Base-by-base conservation (phyloP, 352 stramenopile genomes). In the Pythium aristosporum region DNA sequence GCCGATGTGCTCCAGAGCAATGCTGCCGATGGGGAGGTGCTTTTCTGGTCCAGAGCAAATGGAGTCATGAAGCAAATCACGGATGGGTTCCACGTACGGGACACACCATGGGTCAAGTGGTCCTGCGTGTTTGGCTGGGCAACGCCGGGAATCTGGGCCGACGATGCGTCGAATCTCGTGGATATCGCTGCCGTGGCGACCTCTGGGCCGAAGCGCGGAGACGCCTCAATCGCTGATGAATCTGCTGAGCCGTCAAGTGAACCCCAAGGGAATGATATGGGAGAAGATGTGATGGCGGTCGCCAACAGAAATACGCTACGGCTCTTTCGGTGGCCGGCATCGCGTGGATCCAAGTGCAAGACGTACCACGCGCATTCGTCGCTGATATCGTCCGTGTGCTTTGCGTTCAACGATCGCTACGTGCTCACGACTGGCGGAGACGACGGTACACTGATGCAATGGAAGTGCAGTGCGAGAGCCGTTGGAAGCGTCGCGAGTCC, bases 1-100 rank as follows among this genome's bases (percentile, higher is more conserved):
- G 75, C 78, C 5, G 80, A 85, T 34, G 87, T 95, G 30, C 47
- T 98, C 3, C 79, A 89, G 49, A 92, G 74, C 55, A 98, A 96
- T 57, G 75, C 82, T 15, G 69, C 73, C 7, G 80, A 91, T 54
- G 77, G 82, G 7, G 82, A 91, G 36, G 72, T 89, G 41, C 52
- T 89, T 10, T 75, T 85, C 54, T 91, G 82, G 82, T 65, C 75
- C 13, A 32, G 82, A 16, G 65, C 64, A 0, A 75, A 71, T 30
- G 69, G 68, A 21, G 42, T 62, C 32, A 71, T 72, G 20, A 89
- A 88, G 57, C 80, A 89, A 54, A 79, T 91, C 57, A 87, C 77
- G 0, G 82, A 91, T 53, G 71, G 67, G 21, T 86, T 91, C 28
- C 44, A 76, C 15, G 73, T 88, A 43, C 71, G 82, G 3, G 82